Percentiles rank a stretch among this genome's conserved stretches.
Conservation (phyloP, 169 alveolate species). For the Theileria annulata region DNA sequence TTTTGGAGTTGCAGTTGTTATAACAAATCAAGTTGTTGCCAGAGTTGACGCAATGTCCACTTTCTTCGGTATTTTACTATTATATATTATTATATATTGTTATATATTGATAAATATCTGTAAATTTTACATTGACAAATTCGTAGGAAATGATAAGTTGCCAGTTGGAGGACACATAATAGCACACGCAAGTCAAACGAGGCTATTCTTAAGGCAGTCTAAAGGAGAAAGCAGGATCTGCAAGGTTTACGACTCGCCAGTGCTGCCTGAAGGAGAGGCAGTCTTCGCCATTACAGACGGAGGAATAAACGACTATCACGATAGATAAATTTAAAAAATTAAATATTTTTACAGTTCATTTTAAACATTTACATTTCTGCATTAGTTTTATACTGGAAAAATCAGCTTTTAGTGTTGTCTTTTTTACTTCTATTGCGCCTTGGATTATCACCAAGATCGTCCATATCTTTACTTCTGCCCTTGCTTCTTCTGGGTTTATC, state of each 20-base stretch:
- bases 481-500: background rate
- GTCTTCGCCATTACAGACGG: conserved; percentile 90
- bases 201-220: conserved; percentile 88
- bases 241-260: conserved; percentile 97
- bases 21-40: conserved; percentile 95
- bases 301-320: conserved; percentile 88
- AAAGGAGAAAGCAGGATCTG: conserved; percentile 94
- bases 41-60: conserved; percentile 88
- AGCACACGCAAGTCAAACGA: conserved; percentile 98
- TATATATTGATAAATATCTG: conserved; percentile 14
- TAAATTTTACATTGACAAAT: background rate
- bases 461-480: background rate
- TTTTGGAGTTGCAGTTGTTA: conserved; percentile 91
- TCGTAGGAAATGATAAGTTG: conserved; percentile 74
- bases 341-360: background rate
- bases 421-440: background rate
- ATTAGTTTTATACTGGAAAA: background rate
- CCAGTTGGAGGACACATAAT: conserved; percentile 98
- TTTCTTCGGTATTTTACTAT: conserved; percentile 68
- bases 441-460: background rate
- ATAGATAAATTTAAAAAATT: conserved; percentile 10
- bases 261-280: conserved; percentile 98
- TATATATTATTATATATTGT: background rate
- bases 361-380: conserved; percentile 9
- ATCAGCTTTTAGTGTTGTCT: background rate